Evolutionary conservation across 2,329 filamentous ascomycete species (phyloP).

Genomic region (Helotiales sp.): DNA sequence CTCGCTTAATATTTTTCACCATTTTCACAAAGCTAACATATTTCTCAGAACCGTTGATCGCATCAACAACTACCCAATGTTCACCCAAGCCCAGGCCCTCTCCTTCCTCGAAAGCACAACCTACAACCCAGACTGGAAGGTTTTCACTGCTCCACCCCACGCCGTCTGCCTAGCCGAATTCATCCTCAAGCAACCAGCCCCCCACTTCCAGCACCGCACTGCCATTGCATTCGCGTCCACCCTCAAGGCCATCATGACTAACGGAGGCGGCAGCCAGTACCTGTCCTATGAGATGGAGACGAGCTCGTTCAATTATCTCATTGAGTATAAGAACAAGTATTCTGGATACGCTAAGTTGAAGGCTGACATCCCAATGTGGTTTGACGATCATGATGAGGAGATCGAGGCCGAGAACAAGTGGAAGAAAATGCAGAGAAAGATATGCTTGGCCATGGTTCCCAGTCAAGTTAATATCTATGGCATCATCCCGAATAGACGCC

Average conservation of each 20-base stretch:
- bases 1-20: no score
- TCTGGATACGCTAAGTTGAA: not conserved
- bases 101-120: no score
- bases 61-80: no score
- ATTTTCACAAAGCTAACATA: no score
- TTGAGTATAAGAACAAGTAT: not conserved
- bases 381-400: not conserved
- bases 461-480: no score
- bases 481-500: no score
- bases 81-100: no score
- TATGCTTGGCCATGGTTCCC: not conserved
- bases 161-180: no score
- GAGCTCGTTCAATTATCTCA: not conserved
- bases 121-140: no score
- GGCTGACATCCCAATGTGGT: not conserved
- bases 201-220: not conserved
- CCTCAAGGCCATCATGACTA: not conserved
- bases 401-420: not conserved
- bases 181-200: not conserved
- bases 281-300: not conserved
- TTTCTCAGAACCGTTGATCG: no score
- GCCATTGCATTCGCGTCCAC: not conserved
- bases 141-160: no score
- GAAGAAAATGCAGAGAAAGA: not conserved
- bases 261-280: not conserved